Conservation (phyloP, 179 eudicot genomes). For the Silene vulgaris region DNA sequence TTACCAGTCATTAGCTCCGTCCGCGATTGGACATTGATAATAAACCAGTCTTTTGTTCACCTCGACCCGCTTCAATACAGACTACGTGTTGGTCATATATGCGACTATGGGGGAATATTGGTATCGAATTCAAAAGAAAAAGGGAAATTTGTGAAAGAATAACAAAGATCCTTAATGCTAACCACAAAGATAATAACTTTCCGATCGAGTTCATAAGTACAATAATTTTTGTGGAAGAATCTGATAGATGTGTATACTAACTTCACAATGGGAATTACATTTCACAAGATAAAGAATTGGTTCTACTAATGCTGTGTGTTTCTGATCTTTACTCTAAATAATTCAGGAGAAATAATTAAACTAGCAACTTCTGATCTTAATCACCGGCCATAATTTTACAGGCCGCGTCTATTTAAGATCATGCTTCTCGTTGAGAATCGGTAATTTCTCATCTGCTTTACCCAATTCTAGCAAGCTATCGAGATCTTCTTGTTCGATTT, state of each 20-base stretch:
- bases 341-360: conserved; percentile 5
- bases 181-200: not conserved
- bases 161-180: no score
- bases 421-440: conserved; percentile 10
- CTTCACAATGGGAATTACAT: conserved; percentile 8
- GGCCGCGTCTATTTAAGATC: conserved; percentile 9
- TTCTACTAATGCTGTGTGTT: conserved; percentile 14
- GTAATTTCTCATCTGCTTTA: conserved; percentile 34
- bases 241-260: conserved; percentile 16
- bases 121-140: no score
- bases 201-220: not conserved
- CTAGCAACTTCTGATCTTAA: conserved; percentile 10
- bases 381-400: conserved; percentile 7
- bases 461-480: conserved; percentile 28
- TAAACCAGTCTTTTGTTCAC: no score
- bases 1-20: no score
- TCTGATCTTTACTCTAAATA: conserved; percentile 24
- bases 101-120: no score
- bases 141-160: not conserved
- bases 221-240: not conserved
- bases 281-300: conserved; percentile 23
- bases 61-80: no score
- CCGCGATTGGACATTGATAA: no score
- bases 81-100: no score
- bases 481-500: conserved; percentile 29